Evolutionary conservation across 2,329 filamentous ascomycete species (phyloP), one percentile per base, ranked within the genome.

Genomic region (Hypoxylon sp.): DNA sequence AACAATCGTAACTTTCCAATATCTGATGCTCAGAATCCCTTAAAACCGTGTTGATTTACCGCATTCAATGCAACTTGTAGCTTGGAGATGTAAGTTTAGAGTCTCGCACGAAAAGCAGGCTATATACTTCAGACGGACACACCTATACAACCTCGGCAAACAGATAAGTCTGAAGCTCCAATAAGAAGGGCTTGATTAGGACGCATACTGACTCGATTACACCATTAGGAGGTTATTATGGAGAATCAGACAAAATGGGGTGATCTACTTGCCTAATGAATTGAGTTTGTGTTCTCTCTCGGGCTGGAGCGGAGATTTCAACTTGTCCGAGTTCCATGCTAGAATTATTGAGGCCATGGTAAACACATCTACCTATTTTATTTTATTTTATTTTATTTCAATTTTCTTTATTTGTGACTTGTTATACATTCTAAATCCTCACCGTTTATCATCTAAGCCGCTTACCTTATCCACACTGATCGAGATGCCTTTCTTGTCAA

Each of bases 401-500:
- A 14, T 30, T 30, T 21, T 16, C n/a, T 50, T 5, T n/a, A 12
- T 16, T 11, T 21, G 16, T 2, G 6, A 12, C 5, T 12, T 14
- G 8, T 4, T 11, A 21, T 14, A 39, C n/a, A 16, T 3, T 23
- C 12, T 29, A 16, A 30, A 27, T 29, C 14, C 12, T 29, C 2
- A 2, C 14, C 14, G 8, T 11, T 16, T 2, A 16, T 41, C 34
- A 39, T 21, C 5, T 1, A 7, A 23, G 2, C 27, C 12, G 11
- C n/a, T 12, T 14, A 41, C 23, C 19, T 11, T 21, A 32, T n/a
- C n/a, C 23, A 6, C 11, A 37, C 11, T 14, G 16, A 47, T 51
- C 12, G 59, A 47, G 19, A 74, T 74, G 71, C 70, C 70, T n/a
- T 67, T 69, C 59, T 29, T 67, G 19, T 74, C 71, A 21, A 73